A percentile compares a stretch with the other conserved stretches of the same genome.
These are phyloP conservation scores for Oemleria cerasiformis DNA, from an alignment of 306 rosid genomes.

Conservation along the genomic window DNA sequence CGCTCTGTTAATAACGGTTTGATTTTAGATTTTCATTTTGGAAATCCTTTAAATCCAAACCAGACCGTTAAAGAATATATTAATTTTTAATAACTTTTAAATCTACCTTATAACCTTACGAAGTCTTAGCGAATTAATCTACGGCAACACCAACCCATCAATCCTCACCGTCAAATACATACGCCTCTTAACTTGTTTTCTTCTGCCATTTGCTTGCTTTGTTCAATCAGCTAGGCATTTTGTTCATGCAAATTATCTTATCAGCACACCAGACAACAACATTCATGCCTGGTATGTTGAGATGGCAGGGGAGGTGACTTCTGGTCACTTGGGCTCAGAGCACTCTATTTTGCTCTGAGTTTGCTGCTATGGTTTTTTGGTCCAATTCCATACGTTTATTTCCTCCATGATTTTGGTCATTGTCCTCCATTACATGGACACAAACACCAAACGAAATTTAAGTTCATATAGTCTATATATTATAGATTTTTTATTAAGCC, in stretches of 20 bases:
- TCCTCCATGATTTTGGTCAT: too few species aligned
- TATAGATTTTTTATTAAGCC: too few species aligned
- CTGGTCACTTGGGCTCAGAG: conserved; percentile 75
- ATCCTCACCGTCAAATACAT: conserved; percentile 59
- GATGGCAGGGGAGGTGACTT: conserved; percentile 63
- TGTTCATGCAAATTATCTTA: conserved; percentile 72
- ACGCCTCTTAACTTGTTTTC: conserved; percentile 57
- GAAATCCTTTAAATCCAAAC: too few species aligned
- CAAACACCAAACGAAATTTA: too few species aligned
- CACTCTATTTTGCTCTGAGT: conserved; percentile 67
- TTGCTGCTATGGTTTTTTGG: conserved; percentile 82
- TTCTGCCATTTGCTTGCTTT: conserved; percentile 64
- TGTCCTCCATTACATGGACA: too few species aligned
- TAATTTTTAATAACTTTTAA: too few species aligned
- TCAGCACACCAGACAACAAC: conserved; percentile 53
- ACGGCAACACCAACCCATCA: conserved; percentile 42
- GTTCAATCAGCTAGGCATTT: conserved; percentile 71
- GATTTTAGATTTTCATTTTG: too few species aligned
- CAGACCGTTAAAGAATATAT: too few species aligned
- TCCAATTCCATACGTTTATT: conserved; percentile 45
- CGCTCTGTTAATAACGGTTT: too few species aligned
- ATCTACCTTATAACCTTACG: too few species aligned
- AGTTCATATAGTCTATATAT: too few species aligned
- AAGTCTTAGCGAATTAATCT: too few species aligned
- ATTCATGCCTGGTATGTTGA: conserved; percentile 51